Conservation (phyloP, 2,329 filamentous ascomycete species). For the Calonectria leucothoes region DNA sequence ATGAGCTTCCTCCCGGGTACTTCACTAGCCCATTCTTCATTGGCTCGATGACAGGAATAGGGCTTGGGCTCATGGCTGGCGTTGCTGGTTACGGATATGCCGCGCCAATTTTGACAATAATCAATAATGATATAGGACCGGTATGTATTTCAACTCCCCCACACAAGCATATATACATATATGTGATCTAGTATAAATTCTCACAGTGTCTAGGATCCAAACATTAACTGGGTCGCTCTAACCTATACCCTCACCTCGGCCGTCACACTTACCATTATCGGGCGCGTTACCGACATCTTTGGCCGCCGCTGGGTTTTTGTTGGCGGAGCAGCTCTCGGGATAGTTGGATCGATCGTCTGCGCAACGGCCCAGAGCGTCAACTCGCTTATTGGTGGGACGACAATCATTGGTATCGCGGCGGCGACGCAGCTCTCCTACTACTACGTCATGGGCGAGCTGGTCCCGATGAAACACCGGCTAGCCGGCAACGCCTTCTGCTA, state of each 20-base stretch:
- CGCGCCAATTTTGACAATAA: slow-evolving; percentile 33
- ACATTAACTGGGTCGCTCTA: slow-evolving; percentile 46
- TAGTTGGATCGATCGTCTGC: slow-evolving; percentile 51
- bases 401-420: slow-evolving; percentile 50
- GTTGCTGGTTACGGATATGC: slow-evolving; percentile 43
- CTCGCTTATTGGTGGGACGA: slow-evolving; percentile 50
- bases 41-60: slow-evolving; percentile 39
- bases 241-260: slow-evolving; percentile 44
- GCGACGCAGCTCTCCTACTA: slow-evolving; percentile 51
- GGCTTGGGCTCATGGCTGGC: slow-evolving; percentile 41
- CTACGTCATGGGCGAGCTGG: slow-evolving; percentile 51
- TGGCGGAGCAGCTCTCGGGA: slow-evolving; percentile 44
- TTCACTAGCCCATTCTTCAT: slow-evolving; percentile 43
- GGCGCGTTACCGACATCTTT: slow-evolving; percentile 43
- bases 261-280: slow-evolving; percentile 41
- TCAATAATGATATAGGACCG: slow-evolving; percentile 35
- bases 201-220: slow-evolving; percentile 28
- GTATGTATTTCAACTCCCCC: slow-evolving; percentile 6
- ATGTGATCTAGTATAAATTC: background rate
- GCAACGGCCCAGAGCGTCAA: slow-evolving; percentile 49
- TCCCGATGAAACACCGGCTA: slow-evolving; percentile 51
- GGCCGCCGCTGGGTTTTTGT: slow-evolving; percentile 44
- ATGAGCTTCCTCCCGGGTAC: slow-evolving; percentile 37
- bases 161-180: no score
- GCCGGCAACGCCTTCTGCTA: slow-evolving; percentile 47